Percentiles rank a stretch among this genome's conserved stretches.
phyloP scores from a whole-genome alignment of 2,329 filamentous ascomycete species.

The Anthostomella pinea region DNA sequence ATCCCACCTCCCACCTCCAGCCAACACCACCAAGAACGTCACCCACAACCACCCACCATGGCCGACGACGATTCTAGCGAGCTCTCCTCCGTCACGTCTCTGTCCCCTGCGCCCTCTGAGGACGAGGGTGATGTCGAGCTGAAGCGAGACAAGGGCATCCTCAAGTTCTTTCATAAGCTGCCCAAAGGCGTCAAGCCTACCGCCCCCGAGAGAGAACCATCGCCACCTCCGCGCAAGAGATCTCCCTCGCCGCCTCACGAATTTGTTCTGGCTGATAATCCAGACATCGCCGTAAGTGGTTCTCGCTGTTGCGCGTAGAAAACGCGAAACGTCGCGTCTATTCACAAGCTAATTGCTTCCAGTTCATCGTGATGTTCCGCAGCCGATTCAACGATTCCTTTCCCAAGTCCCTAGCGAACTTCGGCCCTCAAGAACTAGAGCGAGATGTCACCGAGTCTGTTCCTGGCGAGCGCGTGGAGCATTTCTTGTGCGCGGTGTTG shows the following conservation, averaged over 20 bases:
- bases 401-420: slow-evolving; percentile 80
- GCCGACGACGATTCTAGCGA: slow-evolving; percentile 62
- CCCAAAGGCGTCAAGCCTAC: slow-evolving; percentile 41
- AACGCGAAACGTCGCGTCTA: slow-evolving; percentile 55
- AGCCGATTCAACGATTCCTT: slow-evolving; percentile 89
- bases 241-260: slow-evolving; percentile 87
- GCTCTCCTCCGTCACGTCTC: slow-evolving; percentile 50
- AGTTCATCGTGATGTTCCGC: slow-evolving; percentile 99
- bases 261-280: slow-evolving; percentile 84
- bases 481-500: slow-evolving; percentile 84
- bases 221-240: slow-evolving; percentile 71
- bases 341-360: slow-evolving; percentile 32
- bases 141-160: slow-evolving; percentile 54
- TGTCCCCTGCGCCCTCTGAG: slow-evolving; percentile 50
- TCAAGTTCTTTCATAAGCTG: slow-evolving; percentile 65
- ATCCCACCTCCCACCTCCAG: slow-evolving; percentile 18
- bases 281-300: slow-evolving; percentile 82
- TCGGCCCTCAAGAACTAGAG: slow-evolving; percentile 94
- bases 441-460: slow-evolving; percentile 73
- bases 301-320: slow-evolving; percentile 39
- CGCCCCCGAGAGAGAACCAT: slow-evolving; percentile 52
- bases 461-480: slow-evolving; percentile 82
- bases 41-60: slow-evolving; percentile 35
- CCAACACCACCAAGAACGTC: slow-evolving; percentile 5
- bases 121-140: slow-evolving; percentile 50